A percentile compares a stretch with the other conserved stretches of the same genome.
Evolutionary conservation across 495 filamentous ascomycete species (phyloP).

Genomic region (Stereocaulon alpinum): DNA sequence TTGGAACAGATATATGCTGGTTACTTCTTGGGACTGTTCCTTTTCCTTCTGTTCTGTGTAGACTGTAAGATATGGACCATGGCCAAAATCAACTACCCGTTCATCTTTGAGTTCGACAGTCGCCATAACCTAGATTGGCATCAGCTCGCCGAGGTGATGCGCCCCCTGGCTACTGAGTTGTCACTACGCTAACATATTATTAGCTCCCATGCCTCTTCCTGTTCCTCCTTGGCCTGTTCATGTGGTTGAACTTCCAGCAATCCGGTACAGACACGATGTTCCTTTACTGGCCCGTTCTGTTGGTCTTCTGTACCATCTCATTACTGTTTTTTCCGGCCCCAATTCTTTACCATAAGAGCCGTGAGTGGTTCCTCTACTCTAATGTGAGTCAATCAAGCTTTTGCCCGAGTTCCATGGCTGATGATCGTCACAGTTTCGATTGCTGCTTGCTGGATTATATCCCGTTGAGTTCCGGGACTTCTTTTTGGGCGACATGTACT

Average conservation of each 20-base stretch:
- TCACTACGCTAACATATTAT: slow-evolving; percentile 8
- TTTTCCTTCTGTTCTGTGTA: slow-evolving; percentile 65
- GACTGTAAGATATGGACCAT: slow-evolving; percentile 71
- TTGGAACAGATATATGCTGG: slow-evolving; percentile 64
- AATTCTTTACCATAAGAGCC: slow-evolving; percentile 62
- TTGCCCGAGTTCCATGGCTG: slow-evolving; percentile 13
- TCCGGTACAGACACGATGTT: slow-evolving; percentile 58
- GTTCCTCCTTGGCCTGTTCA: slow-evolving; percentile 62
- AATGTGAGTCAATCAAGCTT: slow-evolving; percentile 45
- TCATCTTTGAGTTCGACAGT: slow-evolving; percentile 92
- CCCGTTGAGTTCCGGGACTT: slow-evolving; percentile 96
- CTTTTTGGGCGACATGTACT: slow-evolving; percentile 95
- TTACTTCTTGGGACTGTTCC: slow-evolving; percentile 65
- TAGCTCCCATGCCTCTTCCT: slow-evolving; percentile 67
- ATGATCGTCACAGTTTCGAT: slow-evolving; percentile 52
- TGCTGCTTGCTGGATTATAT: slow-evolving; percentile 75
- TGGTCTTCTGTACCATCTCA: slow-evolving; percentile 53
- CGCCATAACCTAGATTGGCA: slow-evolving; percentile 80
- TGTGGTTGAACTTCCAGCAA: slow-evolving; percentile 78
- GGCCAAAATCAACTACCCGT: slow-evolving; percentile 86
- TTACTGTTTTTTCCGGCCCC: slow-evolving; percentile 68
- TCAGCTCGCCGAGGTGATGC: slow-evolving; percentile 60
- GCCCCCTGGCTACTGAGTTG: not conserved
- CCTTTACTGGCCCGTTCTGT: slow-evolving; percentile 79
- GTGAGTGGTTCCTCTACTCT: slow-evolving; percentile 76